Evolutionary conservation across 139 green algal genomes (phyloP).

Genomic region (Picochlorum sp.): DNA sequence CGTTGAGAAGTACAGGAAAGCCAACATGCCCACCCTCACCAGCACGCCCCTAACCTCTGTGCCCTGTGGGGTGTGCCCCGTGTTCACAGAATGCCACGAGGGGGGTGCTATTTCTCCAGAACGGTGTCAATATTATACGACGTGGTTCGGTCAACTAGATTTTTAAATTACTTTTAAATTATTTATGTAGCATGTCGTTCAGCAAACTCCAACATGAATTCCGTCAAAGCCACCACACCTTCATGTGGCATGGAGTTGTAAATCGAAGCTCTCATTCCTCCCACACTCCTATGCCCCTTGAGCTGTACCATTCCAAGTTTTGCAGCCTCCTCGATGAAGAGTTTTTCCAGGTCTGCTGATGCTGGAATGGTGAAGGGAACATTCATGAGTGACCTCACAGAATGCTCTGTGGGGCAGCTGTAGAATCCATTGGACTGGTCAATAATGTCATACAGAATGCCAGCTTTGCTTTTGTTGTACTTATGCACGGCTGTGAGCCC

Average conservation of each 20-base stretch:
- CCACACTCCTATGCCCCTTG: slow-evolving; percentile 96
- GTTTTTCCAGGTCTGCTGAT: slow-evolving; percentile 72
- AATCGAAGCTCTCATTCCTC: slow-evolving; percentile 96
- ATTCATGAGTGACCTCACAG: slow-evolving; percentile 90
- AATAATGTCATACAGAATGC: slow-evolving; percentile 88
- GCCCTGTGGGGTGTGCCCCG: slow-evolving; percentile 83
- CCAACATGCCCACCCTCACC: slow-evolving; percentile 14
- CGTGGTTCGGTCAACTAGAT: slow-evolving; percentile 19
- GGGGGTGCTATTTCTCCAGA: slow-evolving; percentile 67
- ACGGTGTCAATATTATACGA: slow-evolving; percentile 49
- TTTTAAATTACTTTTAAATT: slow-evolving; percentile 16
- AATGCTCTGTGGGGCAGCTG: slow-evolving; percentile 71
- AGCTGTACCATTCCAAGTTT: slow-evolving; percentile 59
- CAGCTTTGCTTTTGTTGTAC: slow-evolving; percentile 57
- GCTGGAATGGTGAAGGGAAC: slow-evolving; percentile 96
- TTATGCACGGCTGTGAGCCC: slow-evolving; percentile 28
- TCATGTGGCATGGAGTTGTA: slow-evolving; percentile 98
- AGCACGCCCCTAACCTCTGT: slow-evolving; percentile 30
- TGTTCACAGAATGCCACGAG: slow-evolving; percentile 65
- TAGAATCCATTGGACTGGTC: slow-evolving; percentile 80
- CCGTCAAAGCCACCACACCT: slow-evolving; percentile 72
- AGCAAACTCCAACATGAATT: slow-evolving; percentile 89
- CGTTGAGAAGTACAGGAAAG: slow-evolving; percentile 20
- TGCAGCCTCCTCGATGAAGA: slow-evolving; percentile 65
- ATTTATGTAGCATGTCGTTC: slow-evolving; percentile 28